phyloP scores from a whole-genome alignment of 345 rosid genomes.

The Clarkia xantiana region DNA sequence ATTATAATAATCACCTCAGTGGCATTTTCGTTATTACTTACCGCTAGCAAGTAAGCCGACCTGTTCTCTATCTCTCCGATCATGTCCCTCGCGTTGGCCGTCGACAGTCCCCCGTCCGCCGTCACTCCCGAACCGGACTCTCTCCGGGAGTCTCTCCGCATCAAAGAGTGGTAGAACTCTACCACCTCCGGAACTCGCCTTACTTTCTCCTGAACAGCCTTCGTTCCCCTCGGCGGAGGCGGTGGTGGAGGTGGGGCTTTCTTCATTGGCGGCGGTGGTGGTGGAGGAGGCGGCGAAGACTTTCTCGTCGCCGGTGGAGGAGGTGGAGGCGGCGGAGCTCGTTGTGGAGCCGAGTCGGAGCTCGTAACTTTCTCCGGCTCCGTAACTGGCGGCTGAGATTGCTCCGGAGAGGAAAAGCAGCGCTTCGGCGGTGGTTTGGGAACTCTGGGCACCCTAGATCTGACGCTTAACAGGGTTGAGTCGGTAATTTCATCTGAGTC shows the following conservation, averaged over 20 bases:
- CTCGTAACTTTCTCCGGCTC: slow-evolving; percentile 7
- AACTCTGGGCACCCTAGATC: slow-evolving; percentile 68
- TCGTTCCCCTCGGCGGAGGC: slow-evolving; percentile 35
- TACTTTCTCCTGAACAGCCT: slow-evolving; percentile 44
- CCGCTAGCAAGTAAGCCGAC: slow-evolving; percentile 80
- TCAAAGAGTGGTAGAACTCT: slow-evolving; percentile 91
- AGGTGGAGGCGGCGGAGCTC: slow-evolving; percentile 30
- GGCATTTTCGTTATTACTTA: slow-evolving; percentile 40
- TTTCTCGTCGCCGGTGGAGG: slow-evolving; percentile 33
- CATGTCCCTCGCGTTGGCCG: slow-evolving; percentile 75
- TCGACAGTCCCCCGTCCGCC: slow-evolving; percentile 27
- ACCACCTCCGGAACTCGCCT: slow-evolving; percentile 88
- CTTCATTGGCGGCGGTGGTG: not conserved
- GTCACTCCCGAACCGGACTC: slow-evolving; percentile 37
- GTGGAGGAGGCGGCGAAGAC: not conserved
- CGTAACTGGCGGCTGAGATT: slow-evolving; percentile 9
- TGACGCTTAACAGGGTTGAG: slow-evolving; percentile 34
- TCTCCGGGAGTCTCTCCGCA: slow-evolving; percentile 74
- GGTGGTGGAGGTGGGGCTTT: slow-evolving; percentile 29
- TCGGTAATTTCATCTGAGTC: slow-evolving; percentile 70
- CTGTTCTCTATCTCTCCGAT: slow-evolving; percentile 98
- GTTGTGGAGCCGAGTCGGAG: slow-evolving; percentile 1
- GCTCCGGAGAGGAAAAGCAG: slow-evolving; percentile 15
- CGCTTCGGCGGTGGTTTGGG: slow-evolving; percentile 91
- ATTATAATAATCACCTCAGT: slow-evolving; percentile 8